Conservation (phyloP, 2,329 filamentous ascomycete genomes). For the Cryoendolithus antarcticus region DNA sequence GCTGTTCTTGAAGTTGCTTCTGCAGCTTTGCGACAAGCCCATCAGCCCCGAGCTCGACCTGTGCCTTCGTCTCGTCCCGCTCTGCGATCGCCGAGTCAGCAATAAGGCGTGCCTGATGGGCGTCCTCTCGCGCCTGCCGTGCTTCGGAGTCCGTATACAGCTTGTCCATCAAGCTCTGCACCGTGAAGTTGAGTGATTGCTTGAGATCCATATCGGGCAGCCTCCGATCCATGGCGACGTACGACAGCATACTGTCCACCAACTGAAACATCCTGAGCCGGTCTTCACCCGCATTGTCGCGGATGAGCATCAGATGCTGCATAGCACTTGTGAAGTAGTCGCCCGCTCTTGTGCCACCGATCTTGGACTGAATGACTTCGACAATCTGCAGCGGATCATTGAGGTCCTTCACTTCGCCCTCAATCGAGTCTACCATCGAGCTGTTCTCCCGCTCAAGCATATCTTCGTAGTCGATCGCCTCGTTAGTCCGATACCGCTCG, state of each 20-base stretch:
- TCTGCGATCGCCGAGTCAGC: slow-evolving; percentile 94
- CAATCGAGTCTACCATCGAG: slow-evolving; percentile 77
- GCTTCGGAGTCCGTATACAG: slow-evolving; percentile 94
- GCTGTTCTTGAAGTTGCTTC: slow-evolving; percentile 85
- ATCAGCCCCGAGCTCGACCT: slow-evolving; percentile 83
- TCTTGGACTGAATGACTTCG: slow-evolving; percentile 77
- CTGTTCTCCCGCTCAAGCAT: slow-evolving; percentile 83
- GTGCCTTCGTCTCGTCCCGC: slow-evolving; percentile 82
- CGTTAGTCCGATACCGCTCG: slow-evolving; percentile 82
- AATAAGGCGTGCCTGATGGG: slow-evolving; percentile 78
- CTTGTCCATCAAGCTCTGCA: slow-evolving; percentile 88
- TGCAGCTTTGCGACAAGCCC: slow-evolving; percentile 87
- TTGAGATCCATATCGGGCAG: slow-evolving; percentile 95
- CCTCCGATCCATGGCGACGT: slow-evolving; percentile 94
- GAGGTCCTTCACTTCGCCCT: slow-evolving; percentile 80
- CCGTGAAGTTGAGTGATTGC: slow-evolving; percentile 93
- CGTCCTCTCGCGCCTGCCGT: slow-evolving; percentile 81
- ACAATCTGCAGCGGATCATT: slow-evolving; percentile 88
- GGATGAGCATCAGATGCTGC: slow-evolving; percentile 86
- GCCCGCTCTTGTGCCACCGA: slow-evolving; percentile 72
- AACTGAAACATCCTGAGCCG: slow-evolving; percentile 91
- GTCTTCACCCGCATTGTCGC: slow-evolving; percentile 85
- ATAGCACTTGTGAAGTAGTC: slow-evolving; percentile 94
- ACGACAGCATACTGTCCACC: slow-evolving; percentile 96
- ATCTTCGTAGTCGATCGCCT: slow-evolving; percentile 97